Conservation (phyloP, 2,329 filamentous ascomycete species). For the Mycosphaerella sp. region DNA sequence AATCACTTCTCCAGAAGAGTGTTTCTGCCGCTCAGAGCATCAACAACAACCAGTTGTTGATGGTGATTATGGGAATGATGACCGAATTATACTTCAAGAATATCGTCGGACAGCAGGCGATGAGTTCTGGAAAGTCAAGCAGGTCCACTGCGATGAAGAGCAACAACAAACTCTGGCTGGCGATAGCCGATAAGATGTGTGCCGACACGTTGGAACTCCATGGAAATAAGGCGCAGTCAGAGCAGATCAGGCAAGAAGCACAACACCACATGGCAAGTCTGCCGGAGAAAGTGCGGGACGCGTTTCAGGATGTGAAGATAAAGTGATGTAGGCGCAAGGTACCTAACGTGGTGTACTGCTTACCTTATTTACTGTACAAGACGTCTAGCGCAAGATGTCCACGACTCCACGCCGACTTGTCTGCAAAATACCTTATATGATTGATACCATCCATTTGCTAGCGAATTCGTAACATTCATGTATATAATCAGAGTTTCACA, state of each 20-base stretch:
- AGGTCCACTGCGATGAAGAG: conserved; percentile 49
- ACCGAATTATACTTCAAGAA: conserved; percentile 73
- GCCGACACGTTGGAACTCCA: conserved; percentile 68
- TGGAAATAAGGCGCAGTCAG: conserved; percentile 41
- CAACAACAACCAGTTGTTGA: conserved; percentile 71
- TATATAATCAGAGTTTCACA: too few relatives aligned
- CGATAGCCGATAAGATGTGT: conserved; percentile 72
- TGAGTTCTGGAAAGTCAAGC: conserved; percentile 44
- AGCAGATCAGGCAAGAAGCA: conserved; percentile 20
- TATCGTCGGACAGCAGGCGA: conserved; percentile 59
- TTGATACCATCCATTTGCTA: too few relatives aligned
- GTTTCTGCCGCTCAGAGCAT: conserved; percentile 63
- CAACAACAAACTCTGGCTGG: conserved; percentile 35
- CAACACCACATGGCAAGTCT: conserved; percentile 20
- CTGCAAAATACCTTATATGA: too few relatives aligned
- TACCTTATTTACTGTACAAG: background rate
- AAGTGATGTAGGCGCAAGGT: background rate
- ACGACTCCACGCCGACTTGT: too few relatives aligned
- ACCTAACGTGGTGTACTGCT: background rate
- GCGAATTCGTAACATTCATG: too few relatives aligned
- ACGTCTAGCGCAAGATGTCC: background rate
- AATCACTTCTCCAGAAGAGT: conserved; percentile 68
- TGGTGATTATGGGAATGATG: conserved; percentile 80
- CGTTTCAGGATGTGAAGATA: background rate
- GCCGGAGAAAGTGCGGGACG: conserved; percentile 9